Evolutionary conservation across 2,329 filamentous ascomycete genomes (phyloP).

Genomic region (Paecilomyces niveus): DNA sequence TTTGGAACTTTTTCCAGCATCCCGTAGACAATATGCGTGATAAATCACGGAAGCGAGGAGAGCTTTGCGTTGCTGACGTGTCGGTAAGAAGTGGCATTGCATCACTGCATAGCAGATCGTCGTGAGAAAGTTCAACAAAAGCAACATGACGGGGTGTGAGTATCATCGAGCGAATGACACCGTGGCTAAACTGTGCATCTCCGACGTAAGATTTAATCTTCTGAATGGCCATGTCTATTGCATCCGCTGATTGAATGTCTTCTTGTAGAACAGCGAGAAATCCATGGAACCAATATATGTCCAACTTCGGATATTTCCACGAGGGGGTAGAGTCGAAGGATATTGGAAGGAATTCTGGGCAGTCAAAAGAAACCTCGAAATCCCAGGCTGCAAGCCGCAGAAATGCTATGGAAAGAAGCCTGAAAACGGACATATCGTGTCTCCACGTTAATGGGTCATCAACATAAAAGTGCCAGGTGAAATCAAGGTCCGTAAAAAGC

Average conservation of each 20-base stretch:
- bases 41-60: slow-evolving; percentile 17
- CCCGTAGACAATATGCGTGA: slow-evolving; percentile 13
- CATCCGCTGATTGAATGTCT: slow-evolving; percentile 3
- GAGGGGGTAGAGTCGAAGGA: slow-evolving; percentile 2
- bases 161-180: not conserved
- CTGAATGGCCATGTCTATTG: slow-evolving; percentile 5
- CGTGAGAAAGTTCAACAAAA: not conserved
- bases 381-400: slow-evolving; percentile 17
- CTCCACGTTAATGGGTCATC: slow-evolving; percentile 16
- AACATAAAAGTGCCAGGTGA: slow-evolving; percentile 17
- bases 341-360: slow-evolving; percentile 11
- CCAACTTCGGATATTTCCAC: not conserved
- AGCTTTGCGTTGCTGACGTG: slow-evolving; percentile 14
- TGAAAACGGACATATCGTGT: slow-evolving; percentile 12
- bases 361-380: slow-evolving; percentile 12
- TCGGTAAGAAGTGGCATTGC: slow-evolving; percentile 9
- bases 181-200: not conserved
- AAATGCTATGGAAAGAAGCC: slow-evolving; percentile 10
- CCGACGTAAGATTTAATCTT: not conserved
- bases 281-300: slow-evolving; percentile 1
- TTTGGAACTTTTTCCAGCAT: slow-evolving; percentile 13
- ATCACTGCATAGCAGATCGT: not conserved
- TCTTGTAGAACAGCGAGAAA: slow-evolving; percentile 11
- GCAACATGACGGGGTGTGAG: not conserved
- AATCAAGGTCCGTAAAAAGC: slow-evolving; percentile 16